These are phyloP conservation scores for Trichosporon sp. DNA, from an alignment of 1,284 basidiomycete genomes.

Conservation along the genomic window DNA sequence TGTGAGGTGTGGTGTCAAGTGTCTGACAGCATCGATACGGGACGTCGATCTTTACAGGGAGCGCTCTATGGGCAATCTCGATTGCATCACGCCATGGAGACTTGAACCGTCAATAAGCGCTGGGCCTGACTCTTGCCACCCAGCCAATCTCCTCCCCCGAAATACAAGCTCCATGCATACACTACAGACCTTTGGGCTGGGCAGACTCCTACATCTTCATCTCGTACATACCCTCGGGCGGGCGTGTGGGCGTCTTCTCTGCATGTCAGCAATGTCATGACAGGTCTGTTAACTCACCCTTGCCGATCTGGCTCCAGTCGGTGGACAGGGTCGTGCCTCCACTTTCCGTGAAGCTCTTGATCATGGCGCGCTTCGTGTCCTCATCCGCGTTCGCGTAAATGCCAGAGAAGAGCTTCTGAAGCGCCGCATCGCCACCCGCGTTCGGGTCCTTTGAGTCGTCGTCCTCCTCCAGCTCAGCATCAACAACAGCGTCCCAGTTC, in stretches of 20 bases:
- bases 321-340: constrained; percentile 89
- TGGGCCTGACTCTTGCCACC: neutral
- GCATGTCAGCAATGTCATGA: neutral
- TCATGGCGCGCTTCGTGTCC: constrained; percentile 83
- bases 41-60: neutral
- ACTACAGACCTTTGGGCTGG: neutral
- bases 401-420: constrained; percentile 51
- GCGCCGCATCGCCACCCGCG: constrained; percentile 42
- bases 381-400: constrained; percentile 81
- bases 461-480: constrained; percentile 31
- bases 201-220: constrained; percentile 17
- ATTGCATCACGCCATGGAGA: neutral
- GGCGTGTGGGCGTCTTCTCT: constrained; percentile 51
- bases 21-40: neutral
- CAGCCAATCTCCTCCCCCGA: neutral
- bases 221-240: constrained; percentile 70
- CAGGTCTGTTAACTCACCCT: constrained; percentile 45
- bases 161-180: constrained; percentile 2
- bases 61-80: neutral
- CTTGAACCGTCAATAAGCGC: neutral
- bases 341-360: constrained; percentile 90
- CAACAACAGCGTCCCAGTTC: constrained; percentile 47
- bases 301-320: constrained; percentile 82
- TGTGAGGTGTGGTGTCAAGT: neutral
- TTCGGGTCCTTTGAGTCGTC: constrained; percentile 33